These are phyloP conservation scores for Thamnidium elegans DNA, from an alignment of 192 early-diverging fungal species.

Conservation along the genomic window DNA sequence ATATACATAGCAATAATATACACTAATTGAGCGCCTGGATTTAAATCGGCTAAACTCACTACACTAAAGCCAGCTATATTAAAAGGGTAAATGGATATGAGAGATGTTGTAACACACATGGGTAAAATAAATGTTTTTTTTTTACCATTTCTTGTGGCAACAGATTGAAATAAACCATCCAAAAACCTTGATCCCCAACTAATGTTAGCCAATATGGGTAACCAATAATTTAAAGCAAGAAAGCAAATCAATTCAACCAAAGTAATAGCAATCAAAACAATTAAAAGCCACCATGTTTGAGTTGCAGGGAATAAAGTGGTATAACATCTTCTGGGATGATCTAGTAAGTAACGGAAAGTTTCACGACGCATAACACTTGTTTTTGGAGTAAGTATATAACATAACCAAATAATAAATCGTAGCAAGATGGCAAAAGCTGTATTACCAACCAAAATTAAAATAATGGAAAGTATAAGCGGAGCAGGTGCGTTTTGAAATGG, in stretches of 20 bases:
- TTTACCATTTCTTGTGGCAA: slow-evolving; percentile 32
- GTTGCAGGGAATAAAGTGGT: slow-evolving; percentile 31
- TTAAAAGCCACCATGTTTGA: slow-evolving; percentile 34
- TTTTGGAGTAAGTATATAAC: slow-evolving; percentile 19
- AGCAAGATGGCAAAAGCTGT: slow-evolving; percentile 33
- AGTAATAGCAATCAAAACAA: slow-evolving; percentile 26
- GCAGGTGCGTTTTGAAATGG: slow-evolving; percentile 34
- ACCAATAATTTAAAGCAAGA: slow-evolving; percentile 28
- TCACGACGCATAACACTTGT: slow-evolving; percentile 20
- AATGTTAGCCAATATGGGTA: slow-evolving; percentile 23
- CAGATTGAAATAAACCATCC: slow-evolving; percentile 35
- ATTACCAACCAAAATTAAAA: slow-evolving; percentile 34
- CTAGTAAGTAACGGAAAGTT: slow-evolving; percentile 27
- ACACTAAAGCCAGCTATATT: slow-evolving; percentile 33
- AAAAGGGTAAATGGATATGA: neutral
- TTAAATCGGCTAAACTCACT: slow-evolving; percentile 22
- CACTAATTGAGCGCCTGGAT: slow-evolving; percentile 24
- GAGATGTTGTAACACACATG: neutral
- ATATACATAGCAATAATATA: slow-evolving; percentile 42
- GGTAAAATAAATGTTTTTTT: neutral
- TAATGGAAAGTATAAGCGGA: slow-evolving; percentile 15
- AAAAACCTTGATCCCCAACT: slow-evolving; percentile 28
- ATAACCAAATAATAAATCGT: slow-evolving; percentile 28
- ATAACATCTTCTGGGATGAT: slow-evolving; percentile 36
- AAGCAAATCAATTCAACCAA: slow-evolving; percentile 25